Evolutionary conservation across 352 stramenopile genomes (phyloP).

Genomic region (Globisporangium canariense): DNA sequence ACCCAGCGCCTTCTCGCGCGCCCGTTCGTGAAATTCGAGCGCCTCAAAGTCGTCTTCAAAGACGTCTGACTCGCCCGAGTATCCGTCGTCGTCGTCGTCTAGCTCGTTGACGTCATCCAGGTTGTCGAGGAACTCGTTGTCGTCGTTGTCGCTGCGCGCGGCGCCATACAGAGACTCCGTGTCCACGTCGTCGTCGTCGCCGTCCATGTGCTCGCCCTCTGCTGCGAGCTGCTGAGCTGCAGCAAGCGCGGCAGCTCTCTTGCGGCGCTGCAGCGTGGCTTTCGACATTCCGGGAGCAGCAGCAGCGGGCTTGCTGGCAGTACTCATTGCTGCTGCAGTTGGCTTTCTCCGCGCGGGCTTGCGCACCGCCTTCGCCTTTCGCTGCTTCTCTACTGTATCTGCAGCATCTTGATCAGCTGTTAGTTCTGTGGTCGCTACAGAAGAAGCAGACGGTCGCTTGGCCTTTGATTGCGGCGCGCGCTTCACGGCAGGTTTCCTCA

Average conservation of each 20-base stretch:
- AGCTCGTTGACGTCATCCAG: constrained; percentile 26
- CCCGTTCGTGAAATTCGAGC: constrained; percentile 48
- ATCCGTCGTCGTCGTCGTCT: constrained; percentile 46
- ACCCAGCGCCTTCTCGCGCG: constrained; percentile 39
- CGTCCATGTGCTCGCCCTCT: not conserved
- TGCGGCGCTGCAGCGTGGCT: constrained; percentile 4
- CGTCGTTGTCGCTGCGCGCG: constrained; percentile 16
- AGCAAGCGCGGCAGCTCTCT: not conserved
- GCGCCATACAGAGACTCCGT: constrained; percentile 6
- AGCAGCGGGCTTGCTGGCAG: not conserved
- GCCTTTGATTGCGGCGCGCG: not conserved
- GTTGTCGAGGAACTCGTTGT: no score
- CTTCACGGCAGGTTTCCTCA: constrained; percentile 20
- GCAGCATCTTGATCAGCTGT: not conserved
- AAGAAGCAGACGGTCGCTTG: not conserved
- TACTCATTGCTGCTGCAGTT: not conserved
- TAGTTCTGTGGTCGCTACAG: not conserved
- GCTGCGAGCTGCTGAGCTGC: not conserved
- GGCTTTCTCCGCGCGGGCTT: constrained; percentile 17
- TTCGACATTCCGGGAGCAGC: not conserved
- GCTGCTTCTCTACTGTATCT: not conserved
- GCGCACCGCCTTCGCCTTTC: constrained; percentile 15
- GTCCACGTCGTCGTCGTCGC: constrained; percentile 14
- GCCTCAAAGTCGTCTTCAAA: constrained; percentile 76
- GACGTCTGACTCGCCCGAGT: constrained; percentile 65